phyloP scores from a whole-genome alignment of 2,329 filamentous ascomycete species.

The Nothomitra cinnamomea region DNA sequence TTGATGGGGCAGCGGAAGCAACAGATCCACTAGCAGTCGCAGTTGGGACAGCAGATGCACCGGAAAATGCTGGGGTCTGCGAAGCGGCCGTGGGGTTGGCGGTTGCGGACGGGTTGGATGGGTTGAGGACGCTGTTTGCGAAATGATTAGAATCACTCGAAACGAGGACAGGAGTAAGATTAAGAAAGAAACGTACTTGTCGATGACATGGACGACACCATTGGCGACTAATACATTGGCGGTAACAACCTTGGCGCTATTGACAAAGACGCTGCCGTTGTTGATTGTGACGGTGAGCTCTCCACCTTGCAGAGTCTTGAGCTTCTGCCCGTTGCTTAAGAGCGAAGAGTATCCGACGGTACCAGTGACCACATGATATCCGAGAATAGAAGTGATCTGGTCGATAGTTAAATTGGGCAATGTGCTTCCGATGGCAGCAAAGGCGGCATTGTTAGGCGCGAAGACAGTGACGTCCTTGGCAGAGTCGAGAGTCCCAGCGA shows the following conservation, averaged over 20 bases:
- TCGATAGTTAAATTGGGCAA: slow-evolving; percentile 29
- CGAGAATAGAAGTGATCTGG: slow-evolving; percentile 35
- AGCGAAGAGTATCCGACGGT: slow-evolving; percentile 34
- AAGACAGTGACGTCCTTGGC: slow-evolving; percentile 43
- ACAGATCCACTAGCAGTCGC: background rate
- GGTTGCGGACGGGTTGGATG: slow-evolving; percentile 28
- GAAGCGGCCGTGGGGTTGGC: slow-evolving; percentile 27
- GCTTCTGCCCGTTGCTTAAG: slow-evolving; percentile 23
- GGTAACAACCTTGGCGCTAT: slow-evolving; percentile 33
- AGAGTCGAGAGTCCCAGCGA: slow-evolving; percentile 26
- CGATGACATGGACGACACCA: slow-evolving; percentile 40
- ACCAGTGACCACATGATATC: slow-evolving; percentile 46
- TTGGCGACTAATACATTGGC: slow-evolving; percentile 35
- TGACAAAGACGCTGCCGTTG: slow-evolving; percentile 28
- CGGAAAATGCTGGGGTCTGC: slow-evolving; percentile 35
- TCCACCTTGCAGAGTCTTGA: slow-evolving; percentile 23
- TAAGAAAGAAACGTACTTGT: slow-evolving; percentile 28
- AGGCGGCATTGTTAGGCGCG: slow-evolving; percentile 42
- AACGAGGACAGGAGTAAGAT: background rate
- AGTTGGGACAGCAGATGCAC: slow-evolving; percentile 29
- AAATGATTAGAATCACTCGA: background rate
- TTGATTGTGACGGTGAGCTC: slow-evolving; percentile 28
- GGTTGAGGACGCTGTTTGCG: slow-evolving; percentile 36
- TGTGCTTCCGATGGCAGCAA: slow-evolving; percentile 37
- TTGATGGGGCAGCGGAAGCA: too few relatives aligned